Evolutionary conservation across 1,284 basidiomycete species (phyloP).

Genomic region (Somion occarium): DNA sequence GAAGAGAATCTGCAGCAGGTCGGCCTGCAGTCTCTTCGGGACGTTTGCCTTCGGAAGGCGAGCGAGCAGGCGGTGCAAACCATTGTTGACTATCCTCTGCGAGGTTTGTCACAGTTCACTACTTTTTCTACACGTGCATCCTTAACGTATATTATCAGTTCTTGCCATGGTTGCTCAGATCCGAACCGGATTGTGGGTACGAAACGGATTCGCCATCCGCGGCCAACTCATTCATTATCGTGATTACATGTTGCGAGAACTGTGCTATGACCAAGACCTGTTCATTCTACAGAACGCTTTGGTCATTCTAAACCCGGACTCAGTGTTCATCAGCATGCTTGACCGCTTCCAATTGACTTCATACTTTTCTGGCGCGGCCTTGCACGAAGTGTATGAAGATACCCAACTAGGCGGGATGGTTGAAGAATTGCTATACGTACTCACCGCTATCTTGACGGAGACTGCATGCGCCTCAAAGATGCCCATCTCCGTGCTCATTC

Average conservation of each 20-base stretch:
- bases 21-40: constrained; percentile 52
- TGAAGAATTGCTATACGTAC: constrained; percentile 87
- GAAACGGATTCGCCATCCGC: constrained; percentile 94
- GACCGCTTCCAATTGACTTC: constrained; percentile 83
- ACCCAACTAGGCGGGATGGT: constrained; percentile 80
- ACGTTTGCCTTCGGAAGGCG: constrained; percentile 54
- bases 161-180: constrained; percentile 92
- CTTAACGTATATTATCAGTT: constrained; percentile 41
- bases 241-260: constrained; percentile 92
- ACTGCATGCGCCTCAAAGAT: constrained; percentile 73
- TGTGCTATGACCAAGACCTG: constrained; percentile 96
- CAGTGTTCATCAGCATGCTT: constrained; percentile 81
- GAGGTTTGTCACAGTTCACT: constrained; percentile 51
- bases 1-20: constrained; percentile 47
- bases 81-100: constrained; percentile 80
- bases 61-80: constrained; percentile 63
- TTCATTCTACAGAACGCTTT: constrained; percentile 88
- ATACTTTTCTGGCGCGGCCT: constrained; percentile 71
- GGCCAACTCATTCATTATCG: constrained; percentile 97
- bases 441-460: constrained; percentile 88
- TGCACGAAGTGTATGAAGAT: constrained; percentile 62
- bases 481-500: constrained; percentile 62
- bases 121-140: constrained; percentile 4
- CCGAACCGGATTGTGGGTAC: constrained; percentile 93
- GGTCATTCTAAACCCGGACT: constrained; percentile 74